Evolutionary conservation across 2,329 filamentous ascomycete species (phyloP), one percentile per base, ranked within the genome.

Genomic region (Aspergillus bombycis): DNA sequence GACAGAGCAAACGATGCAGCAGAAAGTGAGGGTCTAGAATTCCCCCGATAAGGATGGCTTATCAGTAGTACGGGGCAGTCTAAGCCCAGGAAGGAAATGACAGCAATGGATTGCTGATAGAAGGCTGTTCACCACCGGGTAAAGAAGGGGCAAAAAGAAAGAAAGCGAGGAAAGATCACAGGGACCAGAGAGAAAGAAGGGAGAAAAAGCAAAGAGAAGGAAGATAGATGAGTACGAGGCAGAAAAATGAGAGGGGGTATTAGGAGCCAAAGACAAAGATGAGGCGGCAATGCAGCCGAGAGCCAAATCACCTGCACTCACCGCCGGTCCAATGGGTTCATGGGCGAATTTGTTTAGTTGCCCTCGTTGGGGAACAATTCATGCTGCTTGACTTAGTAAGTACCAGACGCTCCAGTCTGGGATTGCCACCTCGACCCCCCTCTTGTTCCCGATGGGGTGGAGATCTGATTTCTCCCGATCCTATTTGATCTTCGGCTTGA

Each of bases 231-330:
- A 63, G 43, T 23, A 28, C 34, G 30, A 46, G 32, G 23, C 10
- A 16, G 48, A 54, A 45, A 56, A 53, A 60, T 60, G 56, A 57
- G 59, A 62, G 59, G 63, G 34, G 52, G n/a, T 12, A 16, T 55
- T 55, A 38, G 32, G 52, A 38, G 38, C n/a, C 52, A 38, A 55
- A 38, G 21, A 26, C 21, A 21, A 63, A 57, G 65, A 68, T 68
- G 67, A 68, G 67, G 67, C 67, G 67, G 67, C 62, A 68, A 65
- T 63, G 66, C 67, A 66, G 67, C 57, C 46, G 55, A 50, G 48
- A 54, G 53, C 65, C 65, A 68, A 64, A 67, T 67, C 66, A 67
- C 62, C 64, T 57, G 53, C 60, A 54, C 63, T 68, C 66, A 68
- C 66, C 66, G 66, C 66, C 65, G 65, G 63, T 67, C 52, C 52